Conservation (phyloP, 108 stramenopile genomes). For the Nitzschia putrida region DNA sequence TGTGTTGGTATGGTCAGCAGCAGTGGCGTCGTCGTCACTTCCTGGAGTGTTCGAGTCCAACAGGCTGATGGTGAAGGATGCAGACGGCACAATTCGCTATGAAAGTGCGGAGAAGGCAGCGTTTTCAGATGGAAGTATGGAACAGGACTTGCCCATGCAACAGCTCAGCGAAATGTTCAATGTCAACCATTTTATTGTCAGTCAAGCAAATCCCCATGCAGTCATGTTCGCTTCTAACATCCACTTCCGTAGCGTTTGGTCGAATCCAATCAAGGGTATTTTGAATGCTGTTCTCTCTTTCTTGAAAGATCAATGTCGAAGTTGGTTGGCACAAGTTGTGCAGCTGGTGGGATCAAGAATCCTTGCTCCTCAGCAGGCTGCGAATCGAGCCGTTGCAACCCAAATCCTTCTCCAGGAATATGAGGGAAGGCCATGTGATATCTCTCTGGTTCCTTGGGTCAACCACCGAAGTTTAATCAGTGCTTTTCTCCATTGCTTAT, state of each 20-base stretch:
- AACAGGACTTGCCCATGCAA: conserved; percentile 96
- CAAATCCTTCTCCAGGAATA: conserved; percentile 92
- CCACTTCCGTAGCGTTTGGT: conserved; percentile 73
- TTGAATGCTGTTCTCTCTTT: conserved; percentile 82
- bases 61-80: conserved; percentile 92
- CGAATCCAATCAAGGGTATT: conserved; percentile 73
- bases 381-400: conserved; percentile 66
- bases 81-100: conserved; percentile 88
- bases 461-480: conserved; percentile 77
- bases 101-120: conserved; percentile 59
- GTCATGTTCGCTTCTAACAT: conserved; percentile 88
- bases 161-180: conserved; percentile 99
- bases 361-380: conserved; percentile 82
- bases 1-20: conserved; percentile 95
- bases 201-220: conserved; percentile 94
- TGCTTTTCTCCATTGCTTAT: conserved; percentile 79
- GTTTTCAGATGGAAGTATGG: conserved; percentile 89
- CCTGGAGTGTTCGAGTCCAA: conserved; percentile 98
- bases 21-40: conserved; percentile 92
- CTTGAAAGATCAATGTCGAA: conserved; percentile 81
- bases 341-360: conserved; percentile 79
- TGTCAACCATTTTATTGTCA: conserved; percentile 97
- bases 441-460: conserved; percentile 94
- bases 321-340: conserved; percentile 81
- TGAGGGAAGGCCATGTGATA: conserved; percentile 92